Evolutionary conservation across 345 rosid species (phyloP).

Genomic region (Eutrema yunnanense): DNA sequence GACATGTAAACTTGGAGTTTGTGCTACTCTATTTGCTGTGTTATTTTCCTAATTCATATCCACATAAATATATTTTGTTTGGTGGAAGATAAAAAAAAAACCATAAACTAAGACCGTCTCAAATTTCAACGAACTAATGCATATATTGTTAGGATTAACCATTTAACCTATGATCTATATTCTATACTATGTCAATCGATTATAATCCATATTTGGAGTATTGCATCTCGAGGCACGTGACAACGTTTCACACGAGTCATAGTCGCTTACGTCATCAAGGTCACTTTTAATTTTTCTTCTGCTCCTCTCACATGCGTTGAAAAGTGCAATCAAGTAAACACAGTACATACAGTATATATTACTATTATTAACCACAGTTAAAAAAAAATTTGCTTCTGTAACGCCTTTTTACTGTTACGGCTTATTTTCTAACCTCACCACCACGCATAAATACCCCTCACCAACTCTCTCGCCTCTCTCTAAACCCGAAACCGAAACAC

Average conservation of each 20-base stretch:
- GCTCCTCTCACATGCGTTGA: slow-evolving; percentile 8
- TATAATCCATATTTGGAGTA: background rate
- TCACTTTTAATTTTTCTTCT: background rate
- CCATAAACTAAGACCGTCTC: background rate
- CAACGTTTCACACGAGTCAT: slow-evolving; percentile 23
- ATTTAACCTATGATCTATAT: background rate
- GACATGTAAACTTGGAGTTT: background rate
- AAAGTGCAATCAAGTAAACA: background rate
- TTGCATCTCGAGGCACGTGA: slow-evolving; percentile 24
- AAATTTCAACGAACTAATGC: background rate
- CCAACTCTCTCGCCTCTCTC: slow-evolving; percentile 14
- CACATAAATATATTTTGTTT: background rate
- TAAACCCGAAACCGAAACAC: background rate
- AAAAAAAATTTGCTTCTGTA: background rate
- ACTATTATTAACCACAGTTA: slow-evolving; percentile 12
- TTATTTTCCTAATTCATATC: background rate
- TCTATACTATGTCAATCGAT: background rate
- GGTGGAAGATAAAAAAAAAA: background rate
- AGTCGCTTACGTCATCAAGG: slow-evolving; percentile 13
- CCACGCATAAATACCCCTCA: slow-evolving; percentile 32
- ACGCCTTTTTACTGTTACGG: slow-evolving; percentile 20
- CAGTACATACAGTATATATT: background rate
- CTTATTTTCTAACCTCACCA: background rate
- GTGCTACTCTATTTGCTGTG: background rate
- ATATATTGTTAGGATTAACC: background rate